phyloP scores from a whole-genome alignment of 352 stramenopile species.

The Phytopythium mirpurense region DNA sequence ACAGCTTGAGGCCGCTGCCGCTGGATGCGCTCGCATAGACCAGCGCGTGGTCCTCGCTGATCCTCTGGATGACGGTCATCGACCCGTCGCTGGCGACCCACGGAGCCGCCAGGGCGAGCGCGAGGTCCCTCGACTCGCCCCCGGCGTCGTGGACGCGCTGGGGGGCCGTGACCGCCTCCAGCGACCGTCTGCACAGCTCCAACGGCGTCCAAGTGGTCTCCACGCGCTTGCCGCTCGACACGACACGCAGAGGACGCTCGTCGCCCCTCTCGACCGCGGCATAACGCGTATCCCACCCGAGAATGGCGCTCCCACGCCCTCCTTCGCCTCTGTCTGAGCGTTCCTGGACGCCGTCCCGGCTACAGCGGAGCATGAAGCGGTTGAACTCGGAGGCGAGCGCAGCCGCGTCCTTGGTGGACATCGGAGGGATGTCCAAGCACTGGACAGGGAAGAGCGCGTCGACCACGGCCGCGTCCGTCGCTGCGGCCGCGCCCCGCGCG shows the following conservation, averaged over 20 bases:
- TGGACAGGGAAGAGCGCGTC: background rate
- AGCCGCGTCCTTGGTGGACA: background rate
- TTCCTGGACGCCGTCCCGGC: background rate
- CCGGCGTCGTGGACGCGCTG: background rate
- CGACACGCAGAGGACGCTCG: background rate
- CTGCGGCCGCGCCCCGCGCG: background rate
- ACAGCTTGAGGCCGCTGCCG: background rate
- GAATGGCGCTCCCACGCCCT: background rate
- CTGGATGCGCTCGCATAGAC: background rate
- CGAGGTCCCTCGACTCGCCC: background rate
- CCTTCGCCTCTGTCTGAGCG: background rate
- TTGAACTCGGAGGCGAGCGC: background rate
- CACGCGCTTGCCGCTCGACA: background rate
- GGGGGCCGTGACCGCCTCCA: background rate
- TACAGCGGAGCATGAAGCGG: background rate
- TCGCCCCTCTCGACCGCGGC: background rate
- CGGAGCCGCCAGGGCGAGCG: background rate
- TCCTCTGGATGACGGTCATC: background rate
- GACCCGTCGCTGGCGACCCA: background rate
- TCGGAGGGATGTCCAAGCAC: background rate
- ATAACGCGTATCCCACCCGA: background rate
- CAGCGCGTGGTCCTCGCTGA: slow-evolving; percentile 1
- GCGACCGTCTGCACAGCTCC: background rate
- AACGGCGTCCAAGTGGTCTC: background rate
- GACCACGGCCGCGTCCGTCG: background rate